A percentile compares a stretch with the other conserved stretches of the same genome.
Conservation (phyloP, 768 basidiomycete species). For the Xerocomellus intermedius region DNA sequence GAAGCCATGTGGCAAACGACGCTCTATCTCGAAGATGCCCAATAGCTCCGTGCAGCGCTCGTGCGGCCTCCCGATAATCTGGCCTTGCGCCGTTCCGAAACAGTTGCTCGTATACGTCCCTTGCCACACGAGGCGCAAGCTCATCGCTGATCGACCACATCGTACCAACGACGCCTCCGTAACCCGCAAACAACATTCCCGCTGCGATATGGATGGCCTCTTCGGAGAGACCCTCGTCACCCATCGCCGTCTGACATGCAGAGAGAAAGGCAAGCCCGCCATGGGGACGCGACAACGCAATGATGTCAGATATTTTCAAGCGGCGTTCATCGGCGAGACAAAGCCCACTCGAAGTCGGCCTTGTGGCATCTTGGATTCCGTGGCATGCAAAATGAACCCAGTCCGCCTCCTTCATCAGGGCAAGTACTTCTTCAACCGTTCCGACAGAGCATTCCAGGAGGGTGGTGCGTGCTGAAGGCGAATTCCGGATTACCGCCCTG, state of each 20-base stretch:
- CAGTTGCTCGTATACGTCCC: not conserved
- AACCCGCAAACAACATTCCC: conserved; percentile 37
- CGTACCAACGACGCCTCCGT: conserved; percentile 38
- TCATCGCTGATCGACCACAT: conserved; percentile 42
- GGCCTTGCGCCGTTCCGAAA: not conserved
- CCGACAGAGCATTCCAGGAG: not conserved
- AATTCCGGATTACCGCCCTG: not conserved
- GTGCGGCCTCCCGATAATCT: not conserved
- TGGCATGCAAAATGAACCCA: not conserved
- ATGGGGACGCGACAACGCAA: conserved; percentile 2
- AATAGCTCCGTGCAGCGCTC: not conserved
- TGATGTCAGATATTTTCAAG: not conserved
- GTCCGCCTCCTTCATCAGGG: not conserved
- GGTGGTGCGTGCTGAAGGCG: not conserved
- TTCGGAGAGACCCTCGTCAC: no score
- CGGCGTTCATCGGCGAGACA: not conserved
- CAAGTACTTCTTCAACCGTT: conserved; percentile 1
- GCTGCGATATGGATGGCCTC: conserved; percentile 1
- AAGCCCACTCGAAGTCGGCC: not conserved
- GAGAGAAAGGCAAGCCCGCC: conserved; percentile 42
- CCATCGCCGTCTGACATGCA: conserved; percentile 36
- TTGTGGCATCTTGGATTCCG: not conserved
- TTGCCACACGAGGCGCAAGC: not conserved
- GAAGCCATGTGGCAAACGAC: no score
- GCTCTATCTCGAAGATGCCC: not conserved